Evolutionary conservation across 306 rosid species (phyloP).

Genomic region (Vicia villosa): DNA sequence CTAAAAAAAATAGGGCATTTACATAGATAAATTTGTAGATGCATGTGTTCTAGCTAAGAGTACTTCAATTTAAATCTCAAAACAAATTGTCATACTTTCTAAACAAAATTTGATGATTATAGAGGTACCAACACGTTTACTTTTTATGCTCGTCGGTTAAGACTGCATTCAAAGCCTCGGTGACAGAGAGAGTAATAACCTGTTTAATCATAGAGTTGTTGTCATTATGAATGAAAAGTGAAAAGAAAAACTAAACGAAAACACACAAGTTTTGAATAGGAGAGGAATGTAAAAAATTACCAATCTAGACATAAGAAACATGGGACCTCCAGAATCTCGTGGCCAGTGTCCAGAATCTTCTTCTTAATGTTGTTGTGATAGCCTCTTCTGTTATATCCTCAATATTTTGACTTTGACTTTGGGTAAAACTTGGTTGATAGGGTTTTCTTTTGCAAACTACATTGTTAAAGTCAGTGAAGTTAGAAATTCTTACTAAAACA

Average conservation of each 20-base stretch:
- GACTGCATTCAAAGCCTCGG: slow-evolving; percentile 76
- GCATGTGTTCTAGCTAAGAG: too few species aligned
- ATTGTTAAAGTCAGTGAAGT: background rate
- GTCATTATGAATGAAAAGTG: slow-evolving; percentile 9
- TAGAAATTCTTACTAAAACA: too few species aligned
- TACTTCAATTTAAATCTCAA: too few species aligned
- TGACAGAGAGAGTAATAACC: slow-evolving; percentile 64
- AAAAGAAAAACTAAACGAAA: too few species aligned
- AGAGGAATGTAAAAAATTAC: slow-evolving; percentile 30
- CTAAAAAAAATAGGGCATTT: too few species aligned
- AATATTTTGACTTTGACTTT: slow-evolving; percentile 64
- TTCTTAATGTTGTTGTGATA: slow-evolving; percentile 55
- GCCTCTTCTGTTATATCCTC: slow-evolving; percentile 61
- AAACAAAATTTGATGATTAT: slow-evolving; percentile 93
- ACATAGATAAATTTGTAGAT: too few species aligned
- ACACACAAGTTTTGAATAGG: background rate
- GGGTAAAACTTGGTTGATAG: slow-evolving; percentile 42
- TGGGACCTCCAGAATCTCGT: slow-evolving; percentile 93
- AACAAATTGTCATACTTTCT: too few species aligned
- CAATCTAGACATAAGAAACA: slow-evolving; percentile 93
- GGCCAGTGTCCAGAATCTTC: slow-evolving; percentile 92
- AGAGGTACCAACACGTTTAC: slow-evolving; percentile 78
- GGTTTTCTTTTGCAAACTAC: slow-evolving; percentile 68
- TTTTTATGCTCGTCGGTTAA: slow-evolving; percentile 73
- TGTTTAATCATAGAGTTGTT: slow-evolving; percentile 48